phyloP scores from a whole-genome alignment of 345 rosid genomes.

The Eucalyptus erythrocorys region DNA sequence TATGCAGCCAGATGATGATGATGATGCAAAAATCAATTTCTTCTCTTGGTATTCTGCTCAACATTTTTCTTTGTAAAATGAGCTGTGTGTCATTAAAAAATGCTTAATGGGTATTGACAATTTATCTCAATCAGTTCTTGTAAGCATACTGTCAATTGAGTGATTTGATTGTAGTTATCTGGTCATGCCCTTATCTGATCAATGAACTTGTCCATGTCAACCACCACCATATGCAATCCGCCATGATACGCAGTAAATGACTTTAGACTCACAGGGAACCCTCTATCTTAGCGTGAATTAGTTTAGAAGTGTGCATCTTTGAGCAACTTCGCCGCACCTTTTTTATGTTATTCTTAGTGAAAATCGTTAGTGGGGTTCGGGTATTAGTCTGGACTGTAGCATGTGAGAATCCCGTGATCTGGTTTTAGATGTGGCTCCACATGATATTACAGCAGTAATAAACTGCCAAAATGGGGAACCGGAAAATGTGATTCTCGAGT shows the following conservation, averaged over 20 bases:
- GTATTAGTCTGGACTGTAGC: background rate
- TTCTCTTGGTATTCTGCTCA: background rate
- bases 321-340: background rate
- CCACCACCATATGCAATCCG: background rate
- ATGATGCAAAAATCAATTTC: background rate
- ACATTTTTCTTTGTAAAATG: background rate
- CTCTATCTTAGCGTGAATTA: background rate
- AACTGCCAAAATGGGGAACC: background rate
- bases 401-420: background rate
- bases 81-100: background rate
- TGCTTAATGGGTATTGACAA: background rate
- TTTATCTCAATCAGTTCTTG: background rate
- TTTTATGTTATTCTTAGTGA: background rate
- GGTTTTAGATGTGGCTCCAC: background rate
- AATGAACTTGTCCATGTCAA: background rate
- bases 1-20: background rate
- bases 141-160: background rate
- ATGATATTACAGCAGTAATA: background rate
- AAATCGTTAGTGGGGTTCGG: background rate
- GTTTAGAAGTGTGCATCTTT: background rate
- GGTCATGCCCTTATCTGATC: background rate
- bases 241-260: background rate
- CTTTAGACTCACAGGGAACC: background rate
- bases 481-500: background rate
- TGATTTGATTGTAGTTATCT: background rate